Conservation (phyloP, 441 rosid genomes). For the Capsella rubella region DNA sequence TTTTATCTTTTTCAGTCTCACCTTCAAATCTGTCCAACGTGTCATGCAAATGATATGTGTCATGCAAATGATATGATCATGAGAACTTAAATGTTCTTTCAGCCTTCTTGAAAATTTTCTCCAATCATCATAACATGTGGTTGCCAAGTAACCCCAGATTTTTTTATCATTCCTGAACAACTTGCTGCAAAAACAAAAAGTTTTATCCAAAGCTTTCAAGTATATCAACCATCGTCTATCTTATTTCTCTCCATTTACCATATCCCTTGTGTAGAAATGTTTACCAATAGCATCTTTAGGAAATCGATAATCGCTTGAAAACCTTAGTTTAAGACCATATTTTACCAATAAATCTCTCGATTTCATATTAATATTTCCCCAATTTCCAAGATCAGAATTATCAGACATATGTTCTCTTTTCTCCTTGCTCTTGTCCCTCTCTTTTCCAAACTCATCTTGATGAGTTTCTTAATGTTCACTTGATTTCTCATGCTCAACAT, state of each 20-base stretch:
- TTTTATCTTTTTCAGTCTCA: no score
- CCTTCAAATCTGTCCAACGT: no score
- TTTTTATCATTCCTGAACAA: not conserved
- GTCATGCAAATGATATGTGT: no score
- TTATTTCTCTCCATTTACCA: constrained; percentile 20
- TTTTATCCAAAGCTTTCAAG: not conserved
- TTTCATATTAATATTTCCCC: not conserved
- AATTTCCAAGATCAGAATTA: not conserved
- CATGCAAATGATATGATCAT: not conserved
- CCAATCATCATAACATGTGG: not conserved
- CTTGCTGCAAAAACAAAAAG: constrained; percentile 6
- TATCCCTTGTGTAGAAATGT: not conserved
- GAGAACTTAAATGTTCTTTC: no score
- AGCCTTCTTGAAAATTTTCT: not conserved
- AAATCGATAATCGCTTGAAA: not conserved
- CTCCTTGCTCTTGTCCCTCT: not conserved
- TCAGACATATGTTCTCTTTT: not conserved
- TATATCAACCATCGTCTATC: constrained; percentile 8
- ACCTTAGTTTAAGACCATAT: not conserved
- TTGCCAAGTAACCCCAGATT: constrained; percentile 9
- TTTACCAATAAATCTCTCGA: constrained; percentile 2
- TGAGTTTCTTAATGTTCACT: no score
- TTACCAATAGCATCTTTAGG: not conserved
- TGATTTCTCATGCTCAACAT: no score
- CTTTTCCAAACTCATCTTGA: not conserved